Base-by-base conservation (phyloP, 2,329 filamentous ascomycete genomes). In the Ophiostoma triangulosporum region DNA sequence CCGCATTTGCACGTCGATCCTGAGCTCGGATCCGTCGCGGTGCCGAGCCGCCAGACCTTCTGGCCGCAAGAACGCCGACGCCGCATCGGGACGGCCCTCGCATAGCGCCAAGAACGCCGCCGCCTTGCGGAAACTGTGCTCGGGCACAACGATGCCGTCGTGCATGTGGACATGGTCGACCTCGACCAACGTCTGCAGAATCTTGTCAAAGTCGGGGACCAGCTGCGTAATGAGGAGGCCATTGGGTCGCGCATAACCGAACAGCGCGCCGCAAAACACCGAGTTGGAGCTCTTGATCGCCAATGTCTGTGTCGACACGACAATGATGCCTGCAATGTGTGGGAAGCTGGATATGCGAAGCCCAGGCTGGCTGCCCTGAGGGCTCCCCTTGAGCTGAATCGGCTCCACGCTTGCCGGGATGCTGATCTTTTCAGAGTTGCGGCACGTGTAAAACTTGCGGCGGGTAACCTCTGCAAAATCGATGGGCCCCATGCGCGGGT, bases 311-410 rank as follows among this genome's bases (percentile, higher is more conserved):
- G 91, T 84, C n/a, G 86, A 84, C 12, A 98, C 75, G 8, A 98
- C 90, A 63, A 98, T 83, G 62, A 98, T 96, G 49, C 93, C 93
- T 53, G 93, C 93, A 68, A 98, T 96, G 64, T 98, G 91, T 15
- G 93, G 93, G 59, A 96, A 95, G 64, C 89, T 95, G 15, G 91
- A 95, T 43, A 98, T 79, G 51, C 88, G 82, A 58, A 98, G 77
- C 59, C 87, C 82, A 17, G 80, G 76, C 60, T 83, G 74, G 40
- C 78, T 46, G 43, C 26, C 43, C 11, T 27, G 43, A 15, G n/a
- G 29, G n/a, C 43, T 46, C 3, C 43, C 43, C 26, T 46, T 46
- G 7, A 46, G 17, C 26, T 46, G 43, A n/a, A 48, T 48, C 7
- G 3, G 87, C 56, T 89, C 82, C 50, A 98, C 76, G 0, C 85